Percentiles rank a stretch among this genome's conserved stretches.
phyloP scores from a whole-genome alignment of 495 filamentous ascomycete genomes.

The Penicillium riverlandense region DNA sequence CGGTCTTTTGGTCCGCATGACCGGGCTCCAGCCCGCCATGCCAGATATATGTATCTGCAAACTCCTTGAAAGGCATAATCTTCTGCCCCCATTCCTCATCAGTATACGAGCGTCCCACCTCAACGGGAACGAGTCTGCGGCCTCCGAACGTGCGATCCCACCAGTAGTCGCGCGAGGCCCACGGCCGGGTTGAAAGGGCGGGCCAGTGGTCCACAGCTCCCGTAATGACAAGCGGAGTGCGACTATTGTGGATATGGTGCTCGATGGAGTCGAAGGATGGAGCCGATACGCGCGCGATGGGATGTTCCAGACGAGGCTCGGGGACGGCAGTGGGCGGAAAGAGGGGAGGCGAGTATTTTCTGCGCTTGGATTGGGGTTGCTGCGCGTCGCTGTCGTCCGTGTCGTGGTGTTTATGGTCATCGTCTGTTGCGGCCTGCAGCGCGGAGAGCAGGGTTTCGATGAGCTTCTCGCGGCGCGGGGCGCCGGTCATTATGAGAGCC shows the following conservation, averaged over 20 bases:
- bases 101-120: constrained; percentile 85
- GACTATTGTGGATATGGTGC: constrained; percentile 43
- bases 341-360: constrained; percentile 28
- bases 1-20: not conserved
- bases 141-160: constrained; percentile 68
- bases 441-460: constrained; percentile 40
- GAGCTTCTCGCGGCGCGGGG: constrained; percentile 52
- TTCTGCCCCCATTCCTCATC: constrained; percentile 80
- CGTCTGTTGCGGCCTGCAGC: constrained; percentile 19
- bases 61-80: constrained; percentile 69
- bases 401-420: not conserved
- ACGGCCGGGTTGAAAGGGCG: constrained; percentile 58
- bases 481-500: constrained; percentile 76
- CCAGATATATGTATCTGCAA: constrained; percentile 56
- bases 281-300: constrained; percentile 26
- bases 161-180: constrained; percentile 70
- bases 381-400: not conserved
- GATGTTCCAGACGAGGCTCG: constrained; percentile 24
- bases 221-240: constrained; percentile 65
- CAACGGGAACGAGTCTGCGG: constrained; percentile 74
- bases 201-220: constrained; percentile 67
- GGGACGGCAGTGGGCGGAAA: constrained; percentile 31
- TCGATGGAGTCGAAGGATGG: constrained; percentile 60
- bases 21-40: constrained; percentile 4
- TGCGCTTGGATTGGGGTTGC: constrained; percentile 16